Base-by-base conservation (phyloP, 116 monocot genomes). In the Cymodocea nodosa region DNA sequence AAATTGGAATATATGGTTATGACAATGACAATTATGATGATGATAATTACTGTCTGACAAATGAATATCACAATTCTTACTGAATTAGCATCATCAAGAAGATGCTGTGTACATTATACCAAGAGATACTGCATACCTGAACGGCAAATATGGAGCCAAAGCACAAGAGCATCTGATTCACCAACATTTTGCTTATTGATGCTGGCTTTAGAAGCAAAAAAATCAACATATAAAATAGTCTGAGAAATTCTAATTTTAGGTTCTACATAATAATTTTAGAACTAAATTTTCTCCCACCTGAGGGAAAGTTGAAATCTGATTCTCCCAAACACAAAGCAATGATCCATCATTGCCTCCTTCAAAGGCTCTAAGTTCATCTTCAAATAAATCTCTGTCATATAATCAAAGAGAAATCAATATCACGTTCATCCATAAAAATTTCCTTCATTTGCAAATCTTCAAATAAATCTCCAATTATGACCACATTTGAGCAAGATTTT, bases 321-420 rank as follows among this genome's bases (percentile, higher is more conserved):
- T 83, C 69, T 92, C 98, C 92, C 92, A 98, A 34, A 98, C 82
- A 76, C 92, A 92, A 60, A 92, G 98, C 75, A 89, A 57, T 68
- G 86, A 23, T 49, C 92, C 92, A 89, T 98, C 92, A 23, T 70
- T 77, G n/a, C 89, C 79, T 61, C 89, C 98, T 77, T 98, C 80
- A 78, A 92, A 98, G 73, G 92, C 89, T 65, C 98, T 81, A 75
- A 98, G 86, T 66, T 98, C 98, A 77, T 98, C 98, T 68, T 98
- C 92, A 82, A 92, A 88, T 77, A 81, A 92, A 86, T 98, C 92
- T 76, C 98, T 98, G 59, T 30, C 3, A 30, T 70, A 71, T 50
- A n/a, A 22, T 52, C 34, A 51, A 22, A 49, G n/a, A 60, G 44
- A 11, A 44, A 44, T 44, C 44, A 44, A 44, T 60, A 35, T 3